Base-by-base conservation (phyloP, 78 protist species). In the Dictyostelium firmibasis region DNA sequence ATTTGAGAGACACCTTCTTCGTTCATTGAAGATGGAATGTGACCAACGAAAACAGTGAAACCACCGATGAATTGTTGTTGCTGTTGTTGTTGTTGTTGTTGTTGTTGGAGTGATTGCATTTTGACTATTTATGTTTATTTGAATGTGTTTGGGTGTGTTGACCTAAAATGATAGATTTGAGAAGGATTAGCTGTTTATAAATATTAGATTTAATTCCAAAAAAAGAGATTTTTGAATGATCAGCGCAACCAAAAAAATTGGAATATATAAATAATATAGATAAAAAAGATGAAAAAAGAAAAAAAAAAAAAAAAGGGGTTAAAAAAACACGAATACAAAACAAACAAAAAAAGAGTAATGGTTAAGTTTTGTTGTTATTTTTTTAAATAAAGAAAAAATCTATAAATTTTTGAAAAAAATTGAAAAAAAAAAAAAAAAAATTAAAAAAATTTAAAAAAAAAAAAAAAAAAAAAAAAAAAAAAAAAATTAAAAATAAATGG, bases 31-130 rank as follows among this genome's bases (percentile, higher is more conserved):
- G 77, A 74, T 41, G 93, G 93, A 77, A 88, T 88, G n/a, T 88
- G 93, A 38, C 93, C 93, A 4, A 88, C 93, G 70, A 88, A 88
- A 14, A 88, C 93, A 23, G 69, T 88, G 81, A 88, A 88, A 7
- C 93, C 93, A 25, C 35, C 35, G 18, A 33, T 57, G 11, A 20
- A 35, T 81, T 81, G 85, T 38, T 36, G 38, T 29, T 74, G 41
- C 20, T 33, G 36, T 72, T 72, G 79, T 33, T 72, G 79, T 41
- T 41, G 44, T 79, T 79, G 84, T 36, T 36, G 38, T 29, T 74
- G 41, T 35, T 35, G 41, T 74, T 74, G 81, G 33, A 81, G 29
- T 38, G 85, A 81, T 81, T 81, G 85, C 85, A 81, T 81, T 81
- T 23, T 78, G 16, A 35, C 10, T 70, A 20, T 31, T 25, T 69